Conservation (phyloP, 495 filamentous ascomycete species). For the Clavariopsis aquatica region DNA sequence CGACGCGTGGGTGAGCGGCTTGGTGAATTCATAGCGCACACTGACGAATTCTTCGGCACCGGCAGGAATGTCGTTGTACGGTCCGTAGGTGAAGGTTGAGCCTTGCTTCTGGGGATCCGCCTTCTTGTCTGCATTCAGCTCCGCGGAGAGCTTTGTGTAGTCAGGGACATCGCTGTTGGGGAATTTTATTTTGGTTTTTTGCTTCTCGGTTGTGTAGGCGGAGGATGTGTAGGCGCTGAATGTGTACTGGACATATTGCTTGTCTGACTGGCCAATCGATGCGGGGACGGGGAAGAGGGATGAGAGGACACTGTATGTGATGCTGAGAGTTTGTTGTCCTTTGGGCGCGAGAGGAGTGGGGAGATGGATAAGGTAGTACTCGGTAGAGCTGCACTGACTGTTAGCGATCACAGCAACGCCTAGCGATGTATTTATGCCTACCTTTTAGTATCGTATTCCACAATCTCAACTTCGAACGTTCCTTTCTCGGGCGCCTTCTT, state of each 20-base stretch:
- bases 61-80: conserved; percentile 75
- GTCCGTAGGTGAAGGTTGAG: conserved; percentile 85
- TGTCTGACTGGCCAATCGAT: conserved; percentile 73
- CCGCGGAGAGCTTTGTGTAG: conserved; percentile 70
- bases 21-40: conserved; percentile 94
- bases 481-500: conserved; percentile 73
- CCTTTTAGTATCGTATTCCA: conserved; percentile 66
- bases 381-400: conserved; percentile 58
- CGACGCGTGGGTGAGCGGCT: conserved; percentile 75
- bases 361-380: conserved; percentile 83
- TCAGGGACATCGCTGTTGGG: conserved; percentile 76
- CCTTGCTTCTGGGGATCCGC: conserved; percentile 81
- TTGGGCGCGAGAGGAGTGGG: conserved; percentile 71
- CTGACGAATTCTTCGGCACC: conserved; percentile 69
- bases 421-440: conserved; percentile 39
- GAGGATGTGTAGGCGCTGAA: conserved; percentile 82
- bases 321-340: conserved; percentile 79
- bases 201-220: conserved; percentile 80
- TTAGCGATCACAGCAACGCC: background rate
- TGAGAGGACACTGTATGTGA: conserved; percentile 76
- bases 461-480: conserved; percentile 66
- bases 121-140: conserved; percentile 56
- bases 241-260: conserved; percentile 80
- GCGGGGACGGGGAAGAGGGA: conserved; percentile 77
- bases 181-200: conserved; percentile 96